These are phyloP conservation scores for Ophiostoma pallidulum DNA, from an alignment of 2,329 filamentous ascomycete genomes.

Conservation along the genomic window DNA sequence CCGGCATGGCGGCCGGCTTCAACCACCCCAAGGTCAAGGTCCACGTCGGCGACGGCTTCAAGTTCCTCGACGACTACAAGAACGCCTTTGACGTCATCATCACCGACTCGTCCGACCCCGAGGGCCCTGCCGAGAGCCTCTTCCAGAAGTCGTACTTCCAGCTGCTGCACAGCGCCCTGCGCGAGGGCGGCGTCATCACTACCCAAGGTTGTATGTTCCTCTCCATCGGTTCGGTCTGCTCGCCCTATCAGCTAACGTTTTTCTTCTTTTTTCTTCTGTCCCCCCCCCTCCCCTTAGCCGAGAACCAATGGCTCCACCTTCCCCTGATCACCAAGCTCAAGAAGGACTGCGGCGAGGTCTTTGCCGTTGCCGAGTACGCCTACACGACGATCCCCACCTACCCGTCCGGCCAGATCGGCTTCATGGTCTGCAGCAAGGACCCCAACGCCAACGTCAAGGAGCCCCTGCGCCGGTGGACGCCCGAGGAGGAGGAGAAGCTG, in stretches of 20 bases:
- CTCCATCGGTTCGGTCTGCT: slow-evolving; percentile 14
- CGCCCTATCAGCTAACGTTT: slow-evolving; percentile 6
- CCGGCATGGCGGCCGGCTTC: slow-evolving; percentile 87
- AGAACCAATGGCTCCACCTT: slow-evolving; percentile 99
- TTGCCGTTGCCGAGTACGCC: slow-evolving; percentile 95
- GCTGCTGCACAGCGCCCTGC: slow-evolving; percentile 79
- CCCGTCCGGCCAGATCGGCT: slow-evolving; percentile 96
- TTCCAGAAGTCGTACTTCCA: slow-evolving; percentile 99
- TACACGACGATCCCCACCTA: slow-evolving; percentile 99
- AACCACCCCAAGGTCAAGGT: slow-evolving; percentile 87
- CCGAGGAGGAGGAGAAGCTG: slow-evolving; percentile 83
- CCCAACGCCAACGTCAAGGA: slow-evolving; percentile 70
- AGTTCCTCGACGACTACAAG: slow-evolving; percentile 95
- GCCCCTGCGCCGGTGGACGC: slow-evolving; percentile 70
- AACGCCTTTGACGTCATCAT: slow-evolving; percentile 99
- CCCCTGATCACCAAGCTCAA: slow-evolving; percentile 88
- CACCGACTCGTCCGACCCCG: slow-evolving; percentile 95
- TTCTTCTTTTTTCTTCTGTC: slow-evolving; percentile 14
- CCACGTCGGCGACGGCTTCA: slow-evolving; percentile 95
- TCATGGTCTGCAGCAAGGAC: slow-evolving; percentile 99
- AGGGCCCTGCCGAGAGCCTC: slow-evolving; percentile 88
- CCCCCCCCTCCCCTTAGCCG: slow-evolving; percentile 51
- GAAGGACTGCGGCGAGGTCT: slow-evolving; percentile 93
- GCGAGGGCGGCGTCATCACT: slow-evolving; percentile 94
- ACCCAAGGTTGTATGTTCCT: slow-evolving; percentile 98